These are phyloP conservation scores for Phytopythium mirpurense DNA, from an alignment of 352 stramenopile genomes.

Conservation along the genomic window DNA sequence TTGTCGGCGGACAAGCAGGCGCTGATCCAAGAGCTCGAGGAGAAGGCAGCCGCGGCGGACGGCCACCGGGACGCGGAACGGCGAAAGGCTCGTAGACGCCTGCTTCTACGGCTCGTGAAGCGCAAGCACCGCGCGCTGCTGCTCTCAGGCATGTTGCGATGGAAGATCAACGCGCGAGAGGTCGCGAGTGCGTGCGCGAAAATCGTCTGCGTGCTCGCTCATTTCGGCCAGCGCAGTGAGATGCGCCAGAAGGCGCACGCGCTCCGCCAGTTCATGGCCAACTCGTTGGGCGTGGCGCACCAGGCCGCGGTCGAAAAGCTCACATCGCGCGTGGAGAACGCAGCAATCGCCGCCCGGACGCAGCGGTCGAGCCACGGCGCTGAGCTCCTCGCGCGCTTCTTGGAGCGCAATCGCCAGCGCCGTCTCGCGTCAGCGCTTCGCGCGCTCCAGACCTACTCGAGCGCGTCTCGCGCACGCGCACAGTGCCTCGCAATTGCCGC, in stretches of 20 bases:
- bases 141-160: constrained; percentile 18
- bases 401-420: constrained; percentile 19
- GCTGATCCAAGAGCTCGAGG: constrained; percentile 43
- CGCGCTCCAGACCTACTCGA: constrained; percentile 11
- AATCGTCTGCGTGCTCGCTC: constrained; percentile 14
- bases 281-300: constrained; percentile 8
- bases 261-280: constrained; percentile 16
- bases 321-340: constrained; percentile 9
- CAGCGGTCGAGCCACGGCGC: constrained; percentile 13
- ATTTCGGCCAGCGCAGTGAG: constrained; percentile 4
- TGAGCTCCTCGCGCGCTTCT: constrained; percentile 16
- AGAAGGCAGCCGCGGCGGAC: constrained; percentile 26
- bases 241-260: constrained; percentile 21
- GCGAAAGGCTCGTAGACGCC: constrained; percentile 18
- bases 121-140: constrained; percentile 25
- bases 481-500: constrained; percentile 11
- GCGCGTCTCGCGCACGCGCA: constrained; percentile 2
- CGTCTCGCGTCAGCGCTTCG: constrained; percentile 18
- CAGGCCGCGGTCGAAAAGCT: constrained; percentile 6
- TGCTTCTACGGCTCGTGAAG: constrained; percentile 27
- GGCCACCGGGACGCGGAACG: constrained; percentile 24
- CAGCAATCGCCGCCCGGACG: constrained; percentile 5
- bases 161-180: constrained; percentile 14
- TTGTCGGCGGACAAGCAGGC: constrained; percentile 55
- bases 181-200: constrained; percentile 10